phyloP scores from a whole-genome alignment of 2,329 filamentous ascomycete genomes.

The Canariomyces notabilis region DNA sequence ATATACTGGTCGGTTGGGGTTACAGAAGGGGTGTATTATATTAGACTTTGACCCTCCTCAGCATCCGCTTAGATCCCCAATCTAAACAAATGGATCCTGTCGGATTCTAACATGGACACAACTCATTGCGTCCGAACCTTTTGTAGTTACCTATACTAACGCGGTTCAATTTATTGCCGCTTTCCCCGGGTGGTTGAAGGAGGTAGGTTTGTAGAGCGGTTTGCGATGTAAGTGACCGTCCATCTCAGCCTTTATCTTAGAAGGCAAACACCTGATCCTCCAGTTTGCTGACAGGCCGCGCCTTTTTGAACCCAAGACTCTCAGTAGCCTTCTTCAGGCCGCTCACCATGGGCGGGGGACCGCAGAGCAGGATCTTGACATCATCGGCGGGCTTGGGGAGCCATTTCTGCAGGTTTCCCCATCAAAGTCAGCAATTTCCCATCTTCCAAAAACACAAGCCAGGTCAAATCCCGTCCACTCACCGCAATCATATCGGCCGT shows the following conservation, averaged over 20 bases:
- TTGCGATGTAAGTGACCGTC: too few species aligned
- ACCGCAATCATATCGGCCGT: constrained; percentile 89
- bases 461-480: constrained; percentile 25
- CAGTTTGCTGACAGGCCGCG: constrained; percentile 91
- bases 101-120: neutral
- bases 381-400: constrained; percentile 79
- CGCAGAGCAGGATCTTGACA: constrained; percentile 91
- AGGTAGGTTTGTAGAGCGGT: too few species aligned
- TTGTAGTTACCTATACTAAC: too few species aligned
- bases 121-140: neutral
- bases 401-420: constrained; percentile 51
- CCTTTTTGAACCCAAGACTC: constrained; percentile 84
- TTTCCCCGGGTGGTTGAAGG: too few species aligned
- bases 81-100: constrained; percentile 5
- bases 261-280: constrained; percentile 98
- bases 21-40: neutral
- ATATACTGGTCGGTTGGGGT: neutral
- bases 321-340: constrained; percentile 96
- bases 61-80: constrained; percentile 6
- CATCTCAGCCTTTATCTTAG: too few species aligned
- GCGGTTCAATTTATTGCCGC: too few species aligned
- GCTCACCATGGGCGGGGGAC: constrained; percentile 92
- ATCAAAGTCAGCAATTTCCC: constrained; percentile 28
- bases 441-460: neutral
- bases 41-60: constrained; percentile 7